phyloP scores from a whole-genome alignment of 345 rosid species.

The Gossypium herbaceum region DNA sequence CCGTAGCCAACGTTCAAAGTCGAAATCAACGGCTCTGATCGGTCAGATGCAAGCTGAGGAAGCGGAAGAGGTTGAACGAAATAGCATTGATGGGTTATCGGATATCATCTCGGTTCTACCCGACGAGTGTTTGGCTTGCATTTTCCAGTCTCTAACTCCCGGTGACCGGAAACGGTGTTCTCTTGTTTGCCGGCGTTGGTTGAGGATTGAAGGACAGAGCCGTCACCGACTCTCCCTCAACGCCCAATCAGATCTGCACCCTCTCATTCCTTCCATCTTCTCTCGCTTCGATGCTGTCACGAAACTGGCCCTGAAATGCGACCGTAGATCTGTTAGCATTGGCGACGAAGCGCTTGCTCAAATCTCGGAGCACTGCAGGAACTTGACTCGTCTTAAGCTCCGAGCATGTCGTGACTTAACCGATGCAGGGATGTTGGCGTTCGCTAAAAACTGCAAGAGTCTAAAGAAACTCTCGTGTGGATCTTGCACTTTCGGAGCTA shows the following conservation, averaged over 20 bases:
- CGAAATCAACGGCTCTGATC: slow-evolving; percentile 15
- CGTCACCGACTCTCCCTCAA: slow-evolving; percentile 78
- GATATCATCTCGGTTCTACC: slow-evolving; percentile 65
- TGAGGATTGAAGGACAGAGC: slow-evolving; percentile 70
- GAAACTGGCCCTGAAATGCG: slow-evolving; percentile 80
- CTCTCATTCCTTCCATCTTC: slow-evolving; percentile 47
- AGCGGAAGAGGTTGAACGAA: slow-evolving; percentile 6
- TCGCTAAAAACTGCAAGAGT: slow-evolving; percentile 64
- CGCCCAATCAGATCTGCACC: slow-evolving; percentile 61
- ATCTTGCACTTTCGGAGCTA: slow-evolving; percentile 78
- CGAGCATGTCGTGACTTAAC: slow-evolving; percentile 77
- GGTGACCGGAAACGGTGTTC: slow-evolving; percentile 67
- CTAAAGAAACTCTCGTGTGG: slow-evolving; percentile 82
- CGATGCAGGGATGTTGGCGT: slow-evolving; percentile 57
- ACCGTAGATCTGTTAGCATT: slow-evolving; percentile 68
- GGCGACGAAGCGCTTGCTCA: slow-evolving; percentile 64
- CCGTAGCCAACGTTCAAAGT: slow-evolving; percentile 32
- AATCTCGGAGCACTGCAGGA: slow-evolving; percentile 63
- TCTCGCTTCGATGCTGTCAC: slow-evolving; percentile 82
- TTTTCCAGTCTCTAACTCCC: slow-evolving; percentile 62
- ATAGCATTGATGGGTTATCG: slow-evolving; percentile 11
- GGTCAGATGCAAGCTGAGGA: slow-evolving; percentile 35
- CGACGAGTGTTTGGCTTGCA: slow-evolving; percentile 75
- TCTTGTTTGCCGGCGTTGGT: slow-evolving; percentile 73
- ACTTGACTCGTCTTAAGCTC: slow-evolving; percentile 76